Conservation (phyloP, 306 rosid species). For the Vachellia pachyceras region DNA sequence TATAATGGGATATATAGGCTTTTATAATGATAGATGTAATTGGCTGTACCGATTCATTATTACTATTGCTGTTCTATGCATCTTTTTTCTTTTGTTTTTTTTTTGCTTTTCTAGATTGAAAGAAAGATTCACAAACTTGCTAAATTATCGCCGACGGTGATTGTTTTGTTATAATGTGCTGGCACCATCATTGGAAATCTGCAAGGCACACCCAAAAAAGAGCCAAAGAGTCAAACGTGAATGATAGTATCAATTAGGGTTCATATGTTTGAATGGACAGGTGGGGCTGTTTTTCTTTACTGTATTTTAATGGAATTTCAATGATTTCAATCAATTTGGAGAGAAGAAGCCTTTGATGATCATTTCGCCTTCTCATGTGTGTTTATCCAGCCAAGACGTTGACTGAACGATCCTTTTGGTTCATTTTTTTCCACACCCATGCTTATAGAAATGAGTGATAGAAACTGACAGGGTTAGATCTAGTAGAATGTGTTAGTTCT, state of each 20-base stretch:
- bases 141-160: conserved; percentile 52
- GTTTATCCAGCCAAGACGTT: conserved; percentile 28
- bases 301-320: conserved; percentile 35
- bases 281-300: conserved; percentile 39
- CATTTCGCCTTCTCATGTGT: conserved; percentile 16
- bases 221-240: conserved; percentile 13
- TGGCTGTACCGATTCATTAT: conserved; percentile 48
- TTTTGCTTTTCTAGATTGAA: conserved; percentile 38
- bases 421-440: conserved; percentile 27
- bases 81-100: background rate
- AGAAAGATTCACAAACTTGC: conserved; percentile 47
- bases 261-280: conserved; percentile 41
- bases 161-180: conserved; percentile 47
- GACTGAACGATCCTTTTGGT: conserved; percentile 14
- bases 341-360: conserved; percentile 21
- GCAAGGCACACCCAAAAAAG: conserved; percentile 42
- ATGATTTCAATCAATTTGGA: conserved; percentile 25
- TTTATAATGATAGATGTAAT: conserved; percentile 39
- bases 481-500: too few species aligned
- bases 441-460: background rate
- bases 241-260: background rate
- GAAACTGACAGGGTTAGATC: too few species aligned
- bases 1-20: conserved; percentile 37
- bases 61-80: conserved; percentile 21
- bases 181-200: conserved; percentile 54